Evolutionary conservation across 768 basidiomycete genomes (phyloP).

Genomic region (Lactarius sp.): DNA sequence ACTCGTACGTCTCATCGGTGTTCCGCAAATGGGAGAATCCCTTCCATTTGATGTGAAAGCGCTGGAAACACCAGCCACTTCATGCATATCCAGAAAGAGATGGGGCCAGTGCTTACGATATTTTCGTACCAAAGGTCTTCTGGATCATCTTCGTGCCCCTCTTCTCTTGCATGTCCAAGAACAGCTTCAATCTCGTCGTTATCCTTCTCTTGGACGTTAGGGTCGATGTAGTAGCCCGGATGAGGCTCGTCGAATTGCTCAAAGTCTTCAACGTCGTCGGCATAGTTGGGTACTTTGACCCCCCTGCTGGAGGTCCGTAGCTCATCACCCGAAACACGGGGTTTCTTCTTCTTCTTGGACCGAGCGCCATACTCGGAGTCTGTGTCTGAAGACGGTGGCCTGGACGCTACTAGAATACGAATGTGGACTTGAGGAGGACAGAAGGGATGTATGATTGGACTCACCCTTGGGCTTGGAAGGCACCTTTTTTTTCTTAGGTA

Average conservation of each 20-base stretch:
- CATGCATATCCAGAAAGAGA: conserved; percentile 19
- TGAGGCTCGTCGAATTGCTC: conserved; percentile 74
- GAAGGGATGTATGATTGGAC: conserved; percentile 21
- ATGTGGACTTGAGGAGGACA: conserved; percentile 20
- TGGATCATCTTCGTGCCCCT: conserved; percentile 66
- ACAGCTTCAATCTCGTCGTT: conserved; percentile 94
- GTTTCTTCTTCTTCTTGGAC: conserved; percentile 80
- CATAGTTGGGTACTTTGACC: conserved; percentile 77
- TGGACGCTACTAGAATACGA: conserved; percentile 36
- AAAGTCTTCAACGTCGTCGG: conserved; percentile 61
- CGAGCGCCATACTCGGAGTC: conserved; percentile 85
- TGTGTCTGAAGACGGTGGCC: conserved; percentile 65
- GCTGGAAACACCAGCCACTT: conserved; percentile 44
- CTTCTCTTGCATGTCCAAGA: conserved; percentile 80
- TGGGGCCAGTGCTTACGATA: conserved; percentile 46
- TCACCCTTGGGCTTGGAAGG: conserved; percentile 58
- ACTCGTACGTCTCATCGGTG: conserved; percentile 97
- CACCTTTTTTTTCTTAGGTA: conserved; percentile 62
- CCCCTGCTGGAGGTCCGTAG: conserved; percentile 73
- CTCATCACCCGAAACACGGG: conserved; percentile 55
- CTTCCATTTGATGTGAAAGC: conserved; percentile 99
- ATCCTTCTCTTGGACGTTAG: conserved; percentile 44
- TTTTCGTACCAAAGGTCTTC: conserved; percentile 87
- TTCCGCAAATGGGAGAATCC: conserved; percentile 97
- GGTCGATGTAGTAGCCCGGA: conserved; percentile 51